phyloP scores from a whole-genome alignment of 208 protist genomes.

The Leishmania braziliensis region DNA sequence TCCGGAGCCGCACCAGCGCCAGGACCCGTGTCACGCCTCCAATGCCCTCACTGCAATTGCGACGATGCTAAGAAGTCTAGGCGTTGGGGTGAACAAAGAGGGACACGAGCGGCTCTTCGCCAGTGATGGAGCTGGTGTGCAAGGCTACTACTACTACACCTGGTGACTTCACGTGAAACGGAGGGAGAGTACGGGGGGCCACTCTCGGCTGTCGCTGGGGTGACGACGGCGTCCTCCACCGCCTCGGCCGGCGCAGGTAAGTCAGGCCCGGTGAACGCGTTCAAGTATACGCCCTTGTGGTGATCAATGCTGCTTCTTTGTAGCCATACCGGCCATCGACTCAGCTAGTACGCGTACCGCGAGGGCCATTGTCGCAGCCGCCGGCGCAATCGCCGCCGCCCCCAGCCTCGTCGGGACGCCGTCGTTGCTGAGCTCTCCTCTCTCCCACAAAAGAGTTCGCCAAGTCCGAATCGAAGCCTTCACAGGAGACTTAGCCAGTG shows the following conservation, averaged over 20 bases:
- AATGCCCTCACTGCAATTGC: slow-evolving; percentile 16
- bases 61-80: slow-evolving; percentile 19
- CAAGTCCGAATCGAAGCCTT: too few species aligned
- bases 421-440: too few species aligned
- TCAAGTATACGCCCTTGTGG: too few species aligned
- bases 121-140: not conserved
- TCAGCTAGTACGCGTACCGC: too few species aligned
- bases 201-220: not conserved
- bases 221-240: not conserved
- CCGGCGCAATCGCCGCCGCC: too few species aligned
- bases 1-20: not conserved
- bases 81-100: slow-evolving; percentile 15
- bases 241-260: not conserved
- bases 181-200: not conserved
- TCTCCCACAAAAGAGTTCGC: too few species aligned
- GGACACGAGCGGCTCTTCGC: not conserved
- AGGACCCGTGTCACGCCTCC: not conserved
- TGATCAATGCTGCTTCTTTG: too few species aligned
- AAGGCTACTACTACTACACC: slow-evolving; percentile 14
- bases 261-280: too few species aligned
- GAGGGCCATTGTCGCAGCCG: too few species aligned
- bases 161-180: not conserved
- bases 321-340: too few species aligned
- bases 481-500: too few species aligned
- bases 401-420: too few species aligned